Evolutionary conservation across 2,329 filamentous ascomycete genomes (phyloP).

Genomic region (Aspergillus brunneoviolaceus): DNA sequence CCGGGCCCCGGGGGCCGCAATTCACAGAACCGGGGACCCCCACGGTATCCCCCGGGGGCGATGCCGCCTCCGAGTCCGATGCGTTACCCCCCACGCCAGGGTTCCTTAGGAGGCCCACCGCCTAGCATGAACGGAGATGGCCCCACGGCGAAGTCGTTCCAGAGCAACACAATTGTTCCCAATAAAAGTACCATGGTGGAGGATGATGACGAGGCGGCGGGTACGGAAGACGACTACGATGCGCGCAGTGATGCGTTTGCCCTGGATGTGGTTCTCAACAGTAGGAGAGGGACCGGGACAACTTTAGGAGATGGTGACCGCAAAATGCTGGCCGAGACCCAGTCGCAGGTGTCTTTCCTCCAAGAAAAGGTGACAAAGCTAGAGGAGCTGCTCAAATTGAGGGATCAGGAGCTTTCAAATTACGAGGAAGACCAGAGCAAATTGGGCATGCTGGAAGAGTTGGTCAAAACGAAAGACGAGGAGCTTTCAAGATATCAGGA

Average conservation of each 20-base stretch:
- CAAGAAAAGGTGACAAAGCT: conserved; percentile 71
- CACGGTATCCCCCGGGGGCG: conserved; percentile 39
- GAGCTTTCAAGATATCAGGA: conserved; percentile 63
- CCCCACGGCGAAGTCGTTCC: conserved; percentile 83
- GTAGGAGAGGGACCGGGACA: conserved; percentile 50
- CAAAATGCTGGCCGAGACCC: conserved; percentile 74
- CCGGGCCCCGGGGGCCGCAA: conserved; percentile 45
- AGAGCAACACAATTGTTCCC: conserved; percentile 93
- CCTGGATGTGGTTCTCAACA: conserved; percentile 51
- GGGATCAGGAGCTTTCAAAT: conserved; percentile 67
- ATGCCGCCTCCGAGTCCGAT: conserved; percentile 36
- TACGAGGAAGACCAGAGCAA: conserved; percentile 57
- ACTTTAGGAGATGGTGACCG: conserved; percentile 61
- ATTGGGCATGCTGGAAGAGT: conserved; percentile 67
- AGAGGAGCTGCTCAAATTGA: conserved; percentile 67
- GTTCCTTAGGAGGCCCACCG: conserved; percentile 43
- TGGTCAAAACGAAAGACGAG: conserved; percentile 68
- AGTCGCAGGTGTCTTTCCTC: conserved; percentile 72
- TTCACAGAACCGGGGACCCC: conserved; percentile 46
- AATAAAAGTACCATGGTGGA: conserved; percentile 98
- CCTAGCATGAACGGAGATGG: conserved; percentile 63
- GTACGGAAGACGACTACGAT: conserved; percentile 56
- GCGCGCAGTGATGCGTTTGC: conserved; percentile 65
- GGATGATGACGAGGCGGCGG: conserved; percentile 74
- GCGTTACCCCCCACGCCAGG: conserved; percentile 41